Base-by-base conservation (phyloP, 202 grass and related monocot genomes). In the Miscanthus sacchariflorus region DNA sequence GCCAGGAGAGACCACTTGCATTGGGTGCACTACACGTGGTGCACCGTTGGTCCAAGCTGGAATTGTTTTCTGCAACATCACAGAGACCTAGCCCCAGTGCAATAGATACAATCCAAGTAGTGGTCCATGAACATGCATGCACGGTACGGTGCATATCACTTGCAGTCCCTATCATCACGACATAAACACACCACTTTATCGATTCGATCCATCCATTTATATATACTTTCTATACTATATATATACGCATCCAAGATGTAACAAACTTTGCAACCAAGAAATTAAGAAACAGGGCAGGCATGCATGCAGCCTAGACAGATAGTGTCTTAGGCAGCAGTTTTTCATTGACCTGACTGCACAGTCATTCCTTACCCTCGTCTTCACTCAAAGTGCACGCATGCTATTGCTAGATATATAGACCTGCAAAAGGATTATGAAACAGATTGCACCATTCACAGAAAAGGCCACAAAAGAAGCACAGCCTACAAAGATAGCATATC, bases 341-440 rank as follows among this genome's bases (percentile, higher is more conserved):
- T 85, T 84, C 88, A 73, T 77, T 78, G 85, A 90, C 77, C 67
- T 90, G 71, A 74, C 87, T 38, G 59, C 78, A 79, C 77, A 36
- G 45, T 54, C 83, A 90, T 90, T 75, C 88, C 43, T 88, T 82
- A 12, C 81, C 88, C 71, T 24, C 63, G 76, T 50, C 67, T 43
- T 46, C 72, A 93, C 91, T 90, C 78, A 88, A 93, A 85, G 81
- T 85, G 61, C 81, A 58, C 76, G 43, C 80, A 19, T 61, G 58
- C 21, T 43, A 14, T 28, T 70, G 50, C 64, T 67, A 33, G 65
- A 30, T 12, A 33, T 33, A 24, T 7, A 42, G 33, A 77, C 66
- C 63, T 71, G 64, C 87, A 73, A 9, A 73, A 9, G 6, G 21
- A 73, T 78, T 74, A 63, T 46, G 78, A 50, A 38, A 38, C 71